A percentile compares a stretch with the other conserved stretches of the same genome.
These are phyloP conservation scores for Biscogniauxia marginata DNA, from an alignment of 2,329 filamentous ascomycete genomes.

Conservation along the genomic window DNA sequence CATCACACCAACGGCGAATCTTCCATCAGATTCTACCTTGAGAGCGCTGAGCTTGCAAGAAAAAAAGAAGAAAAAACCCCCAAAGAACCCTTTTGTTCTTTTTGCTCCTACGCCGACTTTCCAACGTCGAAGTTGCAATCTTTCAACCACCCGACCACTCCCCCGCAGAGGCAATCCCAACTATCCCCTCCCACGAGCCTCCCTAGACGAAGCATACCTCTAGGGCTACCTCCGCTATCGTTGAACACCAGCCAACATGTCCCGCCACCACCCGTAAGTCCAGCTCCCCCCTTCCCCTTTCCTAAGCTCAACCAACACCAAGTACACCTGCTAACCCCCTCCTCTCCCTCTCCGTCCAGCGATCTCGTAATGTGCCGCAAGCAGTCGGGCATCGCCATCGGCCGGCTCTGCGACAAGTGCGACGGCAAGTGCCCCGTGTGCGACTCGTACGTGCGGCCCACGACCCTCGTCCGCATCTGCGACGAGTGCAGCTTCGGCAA, in stretches of 20 bases:
- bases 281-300: conserved; percentile 32
- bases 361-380: conserved; percentile 99
- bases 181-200: neutral
- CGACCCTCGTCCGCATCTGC: conserved; percentile 95
- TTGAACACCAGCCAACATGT: conserved; percentile 23
- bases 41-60: neutral
- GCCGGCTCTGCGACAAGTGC: conserved; percentile 98
- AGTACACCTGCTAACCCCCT: conserved; percentile 26
- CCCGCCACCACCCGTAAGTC: conserved; percentile 34
- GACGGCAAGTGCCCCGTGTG: conserved; percentile 99
- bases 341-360: conserved; percentile 40
- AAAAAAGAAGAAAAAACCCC: neutral
- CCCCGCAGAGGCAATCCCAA: neutral
- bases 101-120: neutral
- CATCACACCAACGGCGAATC: neutral
- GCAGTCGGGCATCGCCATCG: conserved; percentile 95
- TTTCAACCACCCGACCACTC: too few species aligned
- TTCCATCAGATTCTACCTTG: neutral
- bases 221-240: neutral
- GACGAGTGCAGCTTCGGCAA: conserved; percentile 99
- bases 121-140: neutral
- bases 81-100: neutral
- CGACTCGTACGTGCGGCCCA: conserved; percentile 97
- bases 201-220: neutral
- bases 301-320: conserved; percentile 13